phyloP scores from a whole-genome alignment of 768 basidiomycete species.

The Lactifluus piperatus region DNA sequence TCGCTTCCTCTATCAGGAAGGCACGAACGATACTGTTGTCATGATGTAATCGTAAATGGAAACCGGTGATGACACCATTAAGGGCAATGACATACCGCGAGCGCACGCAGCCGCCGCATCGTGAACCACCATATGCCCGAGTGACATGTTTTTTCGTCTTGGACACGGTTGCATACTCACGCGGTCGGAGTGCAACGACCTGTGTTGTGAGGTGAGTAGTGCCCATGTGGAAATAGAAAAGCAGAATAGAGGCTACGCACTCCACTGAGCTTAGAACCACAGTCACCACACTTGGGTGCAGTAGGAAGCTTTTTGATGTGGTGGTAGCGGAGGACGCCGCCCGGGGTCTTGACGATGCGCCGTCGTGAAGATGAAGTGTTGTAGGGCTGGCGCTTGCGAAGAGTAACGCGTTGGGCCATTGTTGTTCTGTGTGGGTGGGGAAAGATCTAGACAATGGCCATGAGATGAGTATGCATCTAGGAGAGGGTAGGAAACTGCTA shows the following conservation, averaged over 20 bases:
- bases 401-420: conserved; percentile 99
- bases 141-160: conserved; percentile 97
- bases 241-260: conserved; percentile 41
- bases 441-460: background rate
- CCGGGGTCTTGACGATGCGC: conserved; percentile 95
- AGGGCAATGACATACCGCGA: conserved; percentile 55
- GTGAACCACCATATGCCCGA: conserved; percentile 94
- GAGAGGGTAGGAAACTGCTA: too few relatives aligned
- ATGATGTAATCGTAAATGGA: background rate
- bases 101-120: conserved; percentile 94
- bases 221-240: background rate
- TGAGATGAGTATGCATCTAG: background rate
- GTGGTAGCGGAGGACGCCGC: conserved; percentile 97
- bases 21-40: conserved; percentile 84
- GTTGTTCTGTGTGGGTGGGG: background rate
- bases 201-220: conserved; percentile 27
- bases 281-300: conserved; percentile 97
- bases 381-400: conserved; percentile 97
- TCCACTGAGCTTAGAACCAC: conserved; percentile 87
- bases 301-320: conserved; percentile 92
- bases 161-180: conserved; percentile 90
- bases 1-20: conserved; percentile 98
- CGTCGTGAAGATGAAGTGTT: conserved; percentile 96
- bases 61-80: conserved; percentile 1
- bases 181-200: conserved; percentile 94